Evolutionary conservation across 768 basidiomycete genomes (phyloP).

Genomic region (Pulveroboletus sp.): DNA sequence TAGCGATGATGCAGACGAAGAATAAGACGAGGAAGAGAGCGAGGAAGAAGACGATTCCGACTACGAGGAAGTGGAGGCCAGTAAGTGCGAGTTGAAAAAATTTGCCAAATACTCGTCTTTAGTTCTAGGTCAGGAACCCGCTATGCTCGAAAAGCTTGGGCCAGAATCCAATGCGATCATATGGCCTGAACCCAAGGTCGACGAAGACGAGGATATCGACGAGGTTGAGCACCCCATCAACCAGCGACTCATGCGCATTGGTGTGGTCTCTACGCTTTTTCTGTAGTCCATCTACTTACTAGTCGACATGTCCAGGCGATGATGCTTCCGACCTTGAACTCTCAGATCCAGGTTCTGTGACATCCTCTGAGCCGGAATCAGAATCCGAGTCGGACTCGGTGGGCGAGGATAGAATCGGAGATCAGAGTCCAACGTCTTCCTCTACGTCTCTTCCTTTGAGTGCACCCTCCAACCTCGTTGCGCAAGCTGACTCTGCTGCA

Average conservation of each 20-base stretch:
- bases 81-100: constrained; percentile 37
- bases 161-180: constrained; percentile 68
- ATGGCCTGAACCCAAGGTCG: constrained; percentile 65
- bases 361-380: constrained; percentile 46
- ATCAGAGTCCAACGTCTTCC: constrained; percentile 39
- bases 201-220: constrained; percentile 60
- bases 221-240: constrained; percentile 63
- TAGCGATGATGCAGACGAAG: constrained; percentile 36
- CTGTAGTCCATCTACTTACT: not conserved
- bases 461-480: constrained; percentile 35
- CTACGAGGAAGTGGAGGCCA: constrained; percentile 60
- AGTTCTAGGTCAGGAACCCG: constrained; percentile 44
- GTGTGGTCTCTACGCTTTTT: constrained; percentile 32
- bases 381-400: constrained; percentile 38
- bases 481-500: constrained; percentile 39
- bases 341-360: constrained; percentile 55
- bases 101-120: not conserved
- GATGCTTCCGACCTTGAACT: constrained; percentile 55
- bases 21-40: no score
- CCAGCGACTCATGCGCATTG: constrained; percentile 70
- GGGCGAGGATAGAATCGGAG: constrained; percentile 36
- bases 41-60: constrained; percentile 49
- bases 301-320: constrained; percentile 41
- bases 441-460: constrained; percentile 43
- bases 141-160: constrained; percentile 51